Base-by-base conservation (phyloP, 176 grass and related monocot species). In the Triticum urartu region DNA sequence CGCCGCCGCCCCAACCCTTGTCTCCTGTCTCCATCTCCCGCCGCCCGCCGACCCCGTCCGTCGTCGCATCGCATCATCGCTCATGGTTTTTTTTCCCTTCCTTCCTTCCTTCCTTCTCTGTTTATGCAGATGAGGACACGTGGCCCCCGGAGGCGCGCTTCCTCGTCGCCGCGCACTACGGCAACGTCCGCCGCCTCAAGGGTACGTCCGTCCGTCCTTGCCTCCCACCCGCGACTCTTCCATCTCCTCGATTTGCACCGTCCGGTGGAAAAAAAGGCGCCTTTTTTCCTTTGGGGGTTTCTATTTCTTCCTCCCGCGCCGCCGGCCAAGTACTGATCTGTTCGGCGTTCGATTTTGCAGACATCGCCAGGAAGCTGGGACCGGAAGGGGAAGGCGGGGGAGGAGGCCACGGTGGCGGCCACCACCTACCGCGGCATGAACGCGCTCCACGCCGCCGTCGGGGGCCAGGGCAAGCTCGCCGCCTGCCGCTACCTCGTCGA, bases 131-230 rank as follows among this genome's bases (percentile, higher is more conserved):
- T 1, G 22, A 75, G 72, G 72, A 48, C 42, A 3, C 7, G 0
- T 75, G 72, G 72, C 42, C 72, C 0, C 12, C 72, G 40, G 72
- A 75, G 72, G 72, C 72, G 72, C 72, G 72, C 72, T 75, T 75
- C 72, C 40, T 75, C n/a, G 40, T 75, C 72, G 72, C 72, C 72
- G 72, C 72, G 6, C 42, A 75, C 72, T 7, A 6, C 72, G 72
- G 72, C 72, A 75, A 75, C 72, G 11, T 81, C 85, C 18, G 85
- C 78, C 85, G 68, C 68, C 56, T 87, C 85, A 87, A 87, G 68
- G 78, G 85, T 80, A 36, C 5, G 5, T n/a, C n/a, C n/a, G n/a
- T 5, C 45, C 45, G 1, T 48, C 26, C 35, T 6, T 36, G 5
- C 22, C 4, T 13, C n/a, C 62, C 22, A 1, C 5, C n/a, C 62